Evolutionary conservation across 1,284 basidiomycete genomes (phyloP).

Genomic region (Ceratobasidium sp.): DNA sequence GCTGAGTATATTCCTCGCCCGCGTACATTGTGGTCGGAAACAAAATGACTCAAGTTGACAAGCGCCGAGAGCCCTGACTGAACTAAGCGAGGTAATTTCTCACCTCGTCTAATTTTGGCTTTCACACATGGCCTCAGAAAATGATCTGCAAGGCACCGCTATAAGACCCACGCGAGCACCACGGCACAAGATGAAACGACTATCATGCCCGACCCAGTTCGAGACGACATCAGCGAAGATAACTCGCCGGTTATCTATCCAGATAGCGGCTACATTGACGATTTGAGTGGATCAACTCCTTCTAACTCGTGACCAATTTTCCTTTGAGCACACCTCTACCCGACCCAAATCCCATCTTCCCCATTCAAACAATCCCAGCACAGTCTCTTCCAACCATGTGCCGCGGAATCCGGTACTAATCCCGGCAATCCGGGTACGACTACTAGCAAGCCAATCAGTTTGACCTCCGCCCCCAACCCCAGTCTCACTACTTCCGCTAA

Average conservation of each 20-base stretch:
- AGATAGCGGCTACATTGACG: slow-evolving; percentile 3
- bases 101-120: neutral
- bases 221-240: neutral
- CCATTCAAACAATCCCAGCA: neutral
- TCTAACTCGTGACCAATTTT: neutral
- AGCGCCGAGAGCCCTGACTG: slow-evolving; percentile 1
- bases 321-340: neutral
- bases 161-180: neutral
- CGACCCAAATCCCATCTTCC: neutral
- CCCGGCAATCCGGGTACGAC: neutral
- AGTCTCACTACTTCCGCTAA: neutral
- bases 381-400: slow-evolving; percentile 7
- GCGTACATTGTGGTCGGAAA: slow-evolving; percentile 19
- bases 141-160: slow-evolving; percentile 10
- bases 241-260: neutral
- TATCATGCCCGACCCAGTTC: neutral
- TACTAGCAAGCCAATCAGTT: slow-evolving; percentile 7
- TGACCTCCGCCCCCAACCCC: slow-evolving; percentile 1
- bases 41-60: slow-evolving; percentile 12
- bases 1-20: slow-evolving; percentile 22
- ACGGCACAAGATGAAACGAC: neutral
- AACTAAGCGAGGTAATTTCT: neutral
- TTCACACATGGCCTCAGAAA: neutral
- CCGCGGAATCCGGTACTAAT: neutral
- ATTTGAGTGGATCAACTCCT: slow-evolving; percentile 21